phyloP scores from a whole-genome alignment of 129 eudicot genomes.

The Pseudognaphalium luteoalbum region DNA sequence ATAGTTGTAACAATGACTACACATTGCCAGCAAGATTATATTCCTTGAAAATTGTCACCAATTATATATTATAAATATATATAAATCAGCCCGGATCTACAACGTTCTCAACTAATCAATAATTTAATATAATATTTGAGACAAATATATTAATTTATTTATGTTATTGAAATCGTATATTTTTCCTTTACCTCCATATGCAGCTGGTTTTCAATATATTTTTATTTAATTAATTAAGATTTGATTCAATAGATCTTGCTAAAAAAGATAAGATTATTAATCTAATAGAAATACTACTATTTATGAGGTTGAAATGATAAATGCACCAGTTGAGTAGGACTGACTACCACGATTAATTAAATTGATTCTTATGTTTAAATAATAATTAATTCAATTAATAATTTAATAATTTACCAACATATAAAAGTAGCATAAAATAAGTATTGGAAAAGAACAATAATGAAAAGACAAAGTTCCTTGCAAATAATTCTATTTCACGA shows the following conservation, averaged over 20 bases:
- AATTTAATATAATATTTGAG: neutral
- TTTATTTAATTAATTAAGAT: neutral
- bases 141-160: neutral
- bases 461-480: slow-evolving; percentile 38
- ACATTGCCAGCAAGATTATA: slow-evolving; percentile 47
- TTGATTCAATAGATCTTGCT: slow-evolving; percentile 9
- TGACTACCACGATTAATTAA: slow-evolving; percentile 24
- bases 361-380: too few relatives aligned
- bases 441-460: slow-evolving; percentile 29
- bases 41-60: slow-evolving; percentile 49
- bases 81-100: slow-evolving; percentile 29
- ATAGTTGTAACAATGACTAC: slow-evolving; percentile 36
- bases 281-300: neutral
- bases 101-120: slow-evolving; percentile 7
- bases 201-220: too few relatives aligned
- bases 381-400: slow-evolving; percentile 7
- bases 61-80: neutral
- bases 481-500: slow-evolving; percentile 35
- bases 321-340: slow-evolving; percentile 15
- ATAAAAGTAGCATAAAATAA: slow-evolving; percentile 15
- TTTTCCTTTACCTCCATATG: too few relatives aligned
- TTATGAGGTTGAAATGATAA: neutral
- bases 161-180: too few relatives aligned
- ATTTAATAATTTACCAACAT: neutral
- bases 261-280: neutral